Conservation (phyloP, 2,329 filamentous ascomycete species). For the Camillea tinctor region DNA sequence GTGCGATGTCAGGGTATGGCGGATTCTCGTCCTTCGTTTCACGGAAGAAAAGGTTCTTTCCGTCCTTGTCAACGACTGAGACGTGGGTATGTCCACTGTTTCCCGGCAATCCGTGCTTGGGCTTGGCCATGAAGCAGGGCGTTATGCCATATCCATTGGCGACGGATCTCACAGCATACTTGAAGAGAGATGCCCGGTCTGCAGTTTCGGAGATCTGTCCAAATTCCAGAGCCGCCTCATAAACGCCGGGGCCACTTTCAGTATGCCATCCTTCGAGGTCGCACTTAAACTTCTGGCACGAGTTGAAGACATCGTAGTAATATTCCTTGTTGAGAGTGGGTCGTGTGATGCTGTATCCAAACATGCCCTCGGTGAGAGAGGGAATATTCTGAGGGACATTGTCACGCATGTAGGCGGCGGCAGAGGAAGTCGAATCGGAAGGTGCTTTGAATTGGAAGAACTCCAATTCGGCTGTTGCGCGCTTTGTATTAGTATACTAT, state of each 20-base stretch:
- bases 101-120: constrained; percentile 82
- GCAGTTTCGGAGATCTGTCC: constrained; percentile 87
- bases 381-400: constrained; percentile 65
- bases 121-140: constrained; percentile 98
- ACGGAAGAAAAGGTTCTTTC: constrained; percentile 81
- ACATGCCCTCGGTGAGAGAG: constrained; percentile 76
- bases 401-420: constrained; percentile 63
- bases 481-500: constrained; percentile 7
- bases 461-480: constrained; percentile 67
- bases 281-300: constrained; percentile 68
- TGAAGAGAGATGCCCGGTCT: constrained; percentile 89
- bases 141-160: constrained; percentile 87
- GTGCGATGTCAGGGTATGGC: constrained; percentile 70
- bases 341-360: constrained; percentile 75
- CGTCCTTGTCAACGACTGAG: constrained; percentile 76
- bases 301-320: constrained; percentile 74
- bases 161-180: constrained; percentile 88
- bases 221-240: constrained; percentile 92
- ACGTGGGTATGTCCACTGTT: constrained; percentile 97
- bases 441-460: constrained; percentile 51
- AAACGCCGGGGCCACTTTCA: constrained; percentile 81
- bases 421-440: constrained; percentile 45
- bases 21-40: constrained; percentile 69
- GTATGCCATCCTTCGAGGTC: constrained; percentile 82
- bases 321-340: constrained; percentile 80